Evolutionary conservation across 805 yeast genomes (phyloP).

Genomic region (Myxozyma mucilagina): DNA sequence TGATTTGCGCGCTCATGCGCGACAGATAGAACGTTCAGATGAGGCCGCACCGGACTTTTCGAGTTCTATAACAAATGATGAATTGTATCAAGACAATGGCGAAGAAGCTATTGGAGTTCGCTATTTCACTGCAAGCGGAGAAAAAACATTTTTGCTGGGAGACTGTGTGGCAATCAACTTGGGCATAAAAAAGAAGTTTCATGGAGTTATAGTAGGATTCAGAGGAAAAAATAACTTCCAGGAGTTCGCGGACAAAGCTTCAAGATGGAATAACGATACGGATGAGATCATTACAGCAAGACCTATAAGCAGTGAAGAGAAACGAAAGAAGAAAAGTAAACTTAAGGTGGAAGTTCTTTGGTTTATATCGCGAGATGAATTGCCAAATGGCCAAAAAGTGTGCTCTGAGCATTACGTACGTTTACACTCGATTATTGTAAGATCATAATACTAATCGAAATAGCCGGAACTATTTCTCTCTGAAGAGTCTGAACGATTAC

Average conservation of each 20-base stretch:
- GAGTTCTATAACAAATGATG: not conserved
- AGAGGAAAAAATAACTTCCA: constrained; percentile 1
- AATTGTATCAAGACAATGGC: not conserved
- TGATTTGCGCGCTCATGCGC: not conserved
- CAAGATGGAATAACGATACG: not conserved
- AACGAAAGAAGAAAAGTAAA: not conserved
- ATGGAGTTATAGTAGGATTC: constrained; percentile 8
- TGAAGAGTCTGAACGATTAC: constrained; percentile 3
- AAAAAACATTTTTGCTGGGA: constrained; percentile 5
- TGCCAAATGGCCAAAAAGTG: constrained; percentile 6
- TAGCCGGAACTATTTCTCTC: constrained; percentile 2
- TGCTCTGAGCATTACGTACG: constrained; percentile 5
- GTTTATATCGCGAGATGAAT: constrained; percentile 7
- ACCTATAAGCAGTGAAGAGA: not conserved
- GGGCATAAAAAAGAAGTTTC: constrained; percentile 1
- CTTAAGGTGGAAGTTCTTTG: constrained; percentile 4
- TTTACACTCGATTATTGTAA: not conserved
- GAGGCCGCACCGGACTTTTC: not conserved
- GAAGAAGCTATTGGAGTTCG: not conserved
- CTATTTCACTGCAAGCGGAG: not conserved
- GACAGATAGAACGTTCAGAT: not conserved
- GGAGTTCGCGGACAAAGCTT: not conserved
- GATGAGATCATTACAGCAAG: not conserved
- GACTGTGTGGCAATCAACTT: constrained; percentile 10
- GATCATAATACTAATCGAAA: not conserved